These are phyloP conservation scores for Kwoniella mangroviensis DNA, from an alignment of 768 basidiomycete genomes.

Conservation along the genomic window DNA sequence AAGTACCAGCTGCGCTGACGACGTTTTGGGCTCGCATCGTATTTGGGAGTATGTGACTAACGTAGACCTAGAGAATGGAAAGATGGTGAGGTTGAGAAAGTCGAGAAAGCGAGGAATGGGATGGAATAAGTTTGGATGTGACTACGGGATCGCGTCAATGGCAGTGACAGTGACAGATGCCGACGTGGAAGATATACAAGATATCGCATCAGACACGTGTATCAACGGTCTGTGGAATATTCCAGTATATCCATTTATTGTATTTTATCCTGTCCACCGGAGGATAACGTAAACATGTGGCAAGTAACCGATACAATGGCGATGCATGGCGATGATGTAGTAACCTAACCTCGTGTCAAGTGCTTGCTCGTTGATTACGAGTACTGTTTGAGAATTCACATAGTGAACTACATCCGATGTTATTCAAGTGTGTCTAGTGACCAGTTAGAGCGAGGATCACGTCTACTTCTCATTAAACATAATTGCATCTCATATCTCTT, in stretches of 20 bases:
- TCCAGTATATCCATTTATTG: slow-evolving; percentile 12
- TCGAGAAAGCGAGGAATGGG: slow-evolving; percentile 11
- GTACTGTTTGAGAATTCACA: not conserved
- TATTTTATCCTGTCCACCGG: slow-evolving; percentile 6
- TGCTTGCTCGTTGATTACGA: not conserved
- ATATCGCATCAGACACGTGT: slow-evolving; percentile 6
- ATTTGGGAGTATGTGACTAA: not conserved
- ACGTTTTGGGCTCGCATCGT: slow-evolving; percentile 46
- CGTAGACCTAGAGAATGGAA: not conserved
- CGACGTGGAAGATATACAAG: slow-evolving; percentile 27
- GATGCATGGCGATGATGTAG: not conserved
- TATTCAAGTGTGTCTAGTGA: not conserved
- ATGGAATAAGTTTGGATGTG: slow-evolving; percentile 13
- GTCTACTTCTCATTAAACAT: not conserved
- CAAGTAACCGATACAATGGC: not conserved
- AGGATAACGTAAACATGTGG: slow-evolving; percentile 16
- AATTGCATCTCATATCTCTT: too few relatives aligned
- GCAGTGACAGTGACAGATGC: slow-evolving; percentile 2
- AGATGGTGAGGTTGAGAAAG: not conserved
- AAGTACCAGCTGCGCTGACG: slow-evolving; percentile 44
- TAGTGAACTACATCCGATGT: not conserved
- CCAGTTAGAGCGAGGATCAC: not conserved
- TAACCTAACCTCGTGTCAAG: not conserved
- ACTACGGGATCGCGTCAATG: slow-evolving; percentile 19
- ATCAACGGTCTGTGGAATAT: slow-evolving; percentile 6